phyloP scores from a whole-genome alignment of 2,329 filamentous ascomycete genomes.

The Daldinia sp. region DNA sequence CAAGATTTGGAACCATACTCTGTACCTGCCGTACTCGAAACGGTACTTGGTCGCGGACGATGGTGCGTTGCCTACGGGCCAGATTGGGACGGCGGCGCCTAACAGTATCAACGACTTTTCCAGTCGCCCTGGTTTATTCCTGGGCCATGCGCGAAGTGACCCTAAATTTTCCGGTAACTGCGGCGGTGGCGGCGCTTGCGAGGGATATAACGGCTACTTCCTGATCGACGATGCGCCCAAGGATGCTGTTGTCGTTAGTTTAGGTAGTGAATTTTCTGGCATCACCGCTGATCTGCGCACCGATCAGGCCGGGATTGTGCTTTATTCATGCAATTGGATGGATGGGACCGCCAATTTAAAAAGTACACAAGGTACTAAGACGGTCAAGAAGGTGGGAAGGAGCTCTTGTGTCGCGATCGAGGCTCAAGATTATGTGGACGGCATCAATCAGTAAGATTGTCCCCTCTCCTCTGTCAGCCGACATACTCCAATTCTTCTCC shows the following conservation, averaged over 20 bases:
- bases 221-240: constrained; percentile 58
- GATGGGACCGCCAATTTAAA: constrained; percentile 66
- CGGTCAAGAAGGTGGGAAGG: constrained; percentile 61
- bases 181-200: constrained; percentile 70
- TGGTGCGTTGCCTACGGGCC: constrained; percentile 69
- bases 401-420: constrained; percentile 82
- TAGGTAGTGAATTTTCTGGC: constrained; percentile 68
- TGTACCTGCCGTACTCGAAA: constrained; percentile 72
- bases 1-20: constrained; percentile 70
- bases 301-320: constrained; percentile 77
- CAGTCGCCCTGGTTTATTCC: constrained; percentile 66
- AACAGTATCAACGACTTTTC: constrained; percentile 75
- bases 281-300: constrained; percentile 77
- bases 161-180: constrained; percentile 73
- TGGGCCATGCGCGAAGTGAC: constrained; percentile 71
- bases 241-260: constrained; percentile 61
- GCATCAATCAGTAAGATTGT: constrained; percentile 73
- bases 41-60: constrained; percentile 68
- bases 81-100: constrained; percentile 67
- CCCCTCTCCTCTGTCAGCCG: constrained; percentile 7
- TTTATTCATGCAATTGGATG: constrained; percentile 75
- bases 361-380: constrained; percentile 67
- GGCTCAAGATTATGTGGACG: constrained; percentile 82
- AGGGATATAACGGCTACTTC: constrained; percentile 76
- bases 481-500: constrained; percentile 1